phyloP scores from a whole-genome alignment of 495 filamentous ascomycete genomes.

The Podospora bellae-mahoneyi region DNA sequence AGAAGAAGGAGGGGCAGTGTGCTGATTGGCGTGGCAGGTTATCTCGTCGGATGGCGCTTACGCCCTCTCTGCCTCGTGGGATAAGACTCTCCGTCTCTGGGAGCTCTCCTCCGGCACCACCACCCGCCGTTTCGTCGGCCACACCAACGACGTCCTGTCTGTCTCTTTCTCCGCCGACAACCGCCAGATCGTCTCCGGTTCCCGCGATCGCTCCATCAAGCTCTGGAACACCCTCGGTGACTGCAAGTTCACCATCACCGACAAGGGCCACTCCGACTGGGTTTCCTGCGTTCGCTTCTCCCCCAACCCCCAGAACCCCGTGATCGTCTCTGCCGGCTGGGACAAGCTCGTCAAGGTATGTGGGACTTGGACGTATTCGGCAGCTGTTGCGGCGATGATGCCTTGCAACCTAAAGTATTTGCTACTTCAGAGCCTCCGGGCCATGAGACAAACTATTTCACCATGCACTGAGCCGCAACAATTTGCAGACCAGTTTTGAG shows the following conservation, averaged over 20 bases:
- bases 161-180: constrained; percentile 99
- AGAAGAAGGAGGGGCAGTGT: constrained; percentile 21
- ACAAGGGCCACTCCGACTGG: constrained; percentile 99
- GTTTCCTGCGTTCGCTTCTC: constrained; percentile 99
- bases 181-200: constrained; percentile 99
- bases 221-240: constrained; percentile 99
- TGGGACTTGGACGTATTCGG: not conserved
- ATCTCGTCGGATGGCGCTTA: constrained; percentile 99
- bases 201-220: constrained; percentile 98
- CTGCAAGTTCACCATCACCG: constrained; percentile 99
- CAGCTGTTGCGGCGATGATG: constrained; percentile 64
- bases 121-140: constrained; percentile 96
- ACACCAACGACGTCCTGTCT: constrained; percentile 99
- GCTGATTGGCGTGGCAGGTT: constrained; percentile 60
- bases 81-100: constrained; percentile 99
- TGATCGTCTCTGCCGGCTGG: constrained; percentile 98
- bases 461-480: constrained; percentile 70
- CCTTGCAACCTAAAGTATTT: constrained; percentile 94
- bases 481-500: constrained; percentile 5
- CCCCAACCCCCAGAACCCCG: constrained; percentile 99
- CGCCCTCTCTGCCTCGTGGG: constrained; percentile 97
- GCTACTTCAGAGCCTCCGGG: constrained; percentile 99
- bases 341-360: constrained; percentile 99
- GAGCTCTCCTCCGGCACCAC: constrained; percentile 94
- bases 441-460: constrained; percentile 92